phyloP scores from a whole-genome alignment of 148 eudicot species.

The Spergularia marina region DNA sequence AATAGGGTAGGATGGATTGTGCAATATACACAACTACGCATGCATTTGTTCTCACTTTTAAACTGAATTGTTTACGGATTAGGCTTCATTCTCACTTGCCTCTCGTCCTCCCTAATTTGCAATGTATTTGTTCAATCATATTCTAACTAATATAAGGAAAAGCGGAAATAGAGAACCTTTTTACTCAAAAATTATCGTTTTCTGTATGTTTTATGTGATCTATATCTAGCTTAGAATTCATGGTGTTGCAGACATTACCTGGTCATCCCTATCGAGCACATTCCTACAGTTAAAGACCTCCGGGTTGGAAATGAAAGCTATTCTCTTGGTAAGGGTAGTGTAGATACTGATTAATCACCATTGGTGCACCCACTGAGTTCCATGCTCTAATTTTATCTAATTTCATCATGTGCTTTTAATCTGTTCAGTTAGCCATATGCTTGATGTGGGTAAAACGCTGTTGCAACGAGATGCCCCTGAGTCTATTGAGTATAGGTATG shows the following conservation, averaged over 20 bases:
- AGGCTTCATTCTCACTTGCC: not conserved
- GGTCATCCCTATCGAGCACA: conserved; percentile 83
- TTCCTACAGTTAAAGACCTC: conserved; percentile 75
- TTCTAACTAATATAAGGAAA: not conserved
- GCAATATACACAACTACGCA: too few species aligned
- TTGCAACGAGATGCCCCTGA: conserved; percentile 64
- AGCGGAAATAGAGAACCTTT: not conserved
- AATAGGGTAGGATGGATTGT: not conserved
- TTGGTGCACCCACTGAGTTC: conserved; percentile 3
- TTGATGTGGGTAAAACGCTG: conserved; percentile 66
- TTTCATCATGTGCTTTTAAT: conserved; percentile 25
- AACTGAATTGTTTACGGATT: not conserved
- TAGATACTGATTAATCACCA: not conserved
- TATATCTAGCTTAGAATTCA: conserved; percentile 1
- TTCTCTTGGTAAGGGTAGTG: conserved; percentile 52
- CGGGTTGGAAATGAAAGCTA: conserved; percentile 56
- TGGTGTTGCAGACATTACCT: conserved; percentile 67
- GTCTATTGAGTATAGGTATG: conserved; percentile 59
- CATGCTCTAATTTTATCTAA: conserved; percentile 1
- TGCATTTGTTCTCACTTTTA: too few species aligned
- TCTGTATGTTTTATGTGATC: not conserved
- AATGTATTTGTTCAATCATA: not conserved
- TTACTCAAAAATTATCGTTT: not conserved
- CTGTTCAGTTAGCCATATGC: conserved; percentile 76
- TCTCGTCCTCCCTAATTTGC: not conserved